A percentile compares a stretch with the other conserved stretches of the same genome.
These are phyloP conservation scores for Acanthamoeba divionensis DNA, from an alignment of 208 protist genomes.

Conservation along the genomic window DNA sequence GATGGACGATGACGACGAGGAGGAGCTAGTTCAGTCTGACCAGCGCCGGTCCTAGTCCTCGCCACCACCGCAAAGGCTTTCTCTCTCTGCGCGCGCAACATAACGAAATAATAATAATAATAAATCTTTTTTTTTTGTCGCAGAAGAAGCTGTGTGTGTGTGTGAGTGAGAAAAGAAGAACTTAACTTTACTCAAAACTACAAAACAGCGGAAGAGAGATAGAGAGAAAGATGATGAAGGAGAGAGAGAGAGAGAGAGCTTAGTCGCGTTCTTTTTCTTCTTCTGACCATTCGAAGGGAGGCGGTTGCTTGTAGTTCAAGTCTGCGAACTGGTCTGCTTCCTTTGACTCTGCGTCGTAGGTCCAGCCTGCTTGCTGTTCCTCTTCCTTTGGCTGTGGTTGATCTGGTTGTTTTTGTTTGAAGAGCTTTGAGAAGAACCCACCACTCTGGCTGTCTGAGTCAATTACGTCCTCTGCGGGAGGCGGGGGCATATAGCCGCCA, in stretches of 20 bases:
- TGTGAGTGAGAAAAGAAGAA: no score
- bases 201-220: not conserved
- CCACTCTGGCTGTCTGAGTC: not conserved
- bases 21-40: no score
- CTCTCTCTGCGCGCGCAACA: no score
- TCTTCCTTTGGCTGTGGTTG: not conserved
- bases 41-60: no score
- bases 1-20: no score
- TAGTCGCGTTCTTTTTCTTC: slow-evolving; percentile 5
- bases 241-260: not conserved
- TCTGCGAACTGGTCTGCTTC: slow-evolving; percentile 5
- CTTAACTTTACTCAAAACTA: no score
- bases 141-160: no score
- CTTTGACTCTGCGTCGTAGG: not conserved
- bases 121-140: no score
- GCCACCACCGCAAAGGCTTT: no score
- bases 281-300: not conserved
- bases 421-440: slow-evolving; percentile 9
- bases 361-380: not conserved
- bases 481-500: not conserved
- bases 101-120: no score
- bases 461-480: slow-evolving; percentile 10
- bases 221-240: not conserved
- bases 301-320: not conserved
- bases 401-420: not conserved